Evolutionary conservation across 2,329 filamentous ascomycete genomes (phyloP), one percentile per base, ranked within the genome.

Genomic region (Teratosphaeria zuluensis): DNA sequence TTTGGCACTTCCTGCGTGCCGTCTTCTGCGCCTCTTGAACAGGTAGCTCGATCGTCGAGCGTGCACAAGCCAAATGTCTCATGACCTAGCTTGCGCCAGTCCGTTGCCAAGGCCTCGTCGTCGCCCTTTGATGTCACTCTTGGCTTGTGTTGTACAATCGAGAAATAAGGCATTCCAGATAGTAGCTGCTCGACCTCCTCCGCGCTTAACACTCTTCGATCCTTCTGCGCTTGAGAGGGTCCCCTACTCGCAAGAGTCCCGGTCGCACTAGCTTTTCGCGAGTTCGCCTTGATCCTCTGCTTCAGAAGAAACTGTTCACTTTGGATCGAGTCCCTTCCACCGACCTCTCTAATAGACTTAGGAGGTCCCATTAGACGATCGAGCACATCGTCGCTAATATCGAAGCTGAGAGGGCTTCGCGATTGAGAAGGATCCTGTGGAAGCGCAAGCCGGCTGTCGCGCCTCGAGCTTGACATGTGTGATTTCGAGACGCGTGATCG

Each of bases 1-100:
- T 77, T 79, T 0, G 78, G 78, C 1, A 78, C 69, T 63, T 80
- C 77, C 55, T 75, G 35, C 32, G 68, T 54, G 48, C 53, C 59
- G 7, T 35, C 24, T 24, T 53, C 42, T 19, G 56, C 42, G 32
- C 21, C 16, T 30, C 24, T 16, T 42, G 31, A 19, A 33, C 33
- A 14, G 31, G 5, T 16, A 4, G 24, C 28, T 51, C 38, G 33
- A 51, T 30, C 35, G n/a, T 28, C 38, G 16, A 56, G 42, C n/a
- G 42, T 48, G 21, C 42, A 48, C 42, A 48, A 21, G 21, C 21
- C 19, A 9, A 56, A 46, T 56, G 54, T 14, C 28, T 21, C 19
- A 14, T 53, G 33, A 21, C 35, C 54, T 14, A 28, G 12, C 42
- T 30, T n/a, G n/a, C 31, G 31, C 32, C 38, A 48, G n/a, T 48